Evolutionary conservation across 2,329 filamentous ascomycete species (phyloP).

Genomic region (Trichoderma sp.): DNA sequence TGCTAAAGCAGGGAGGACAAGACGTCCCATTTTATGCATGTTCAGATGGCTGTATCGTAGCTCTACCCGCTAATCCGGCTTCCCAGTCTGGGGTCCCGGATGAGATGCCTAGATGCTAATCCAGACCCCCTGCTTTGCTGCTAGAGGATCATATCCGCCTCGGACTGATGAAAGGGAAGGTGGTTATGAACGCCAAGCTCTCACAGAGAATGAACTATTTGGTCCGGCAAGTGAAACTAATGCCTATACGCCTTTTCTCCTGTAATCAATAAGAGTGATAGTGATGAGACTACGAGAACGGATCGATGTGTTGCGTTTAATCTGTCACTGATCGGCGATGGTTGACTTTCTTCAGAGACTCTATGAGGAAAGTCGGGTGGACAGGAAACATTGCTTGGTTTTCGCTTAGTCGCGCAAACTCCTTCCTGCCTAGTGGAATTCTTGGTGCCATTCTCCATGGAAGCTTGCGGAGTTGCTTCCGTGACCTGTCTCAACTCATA

Average conservation of each 20-base stretch:
- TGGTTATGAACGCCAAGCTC: not conserved
- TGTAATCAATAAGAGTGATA: no score
- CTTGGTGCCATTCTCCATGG: not conserved
- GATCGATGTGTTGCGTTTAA: not conserved
- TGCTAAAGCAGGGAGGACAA: not conserved
- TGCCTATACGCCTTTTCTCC: not conserved
- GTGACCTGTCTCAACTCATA: not conserved
- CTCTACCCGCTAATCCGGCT: not conserved
- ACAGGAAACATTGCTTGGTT: not conserved
- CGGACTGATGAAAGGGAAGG: not conserved
- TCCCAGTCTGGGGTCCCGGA: not conserved
- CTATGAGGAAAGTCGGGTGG: not conserved
- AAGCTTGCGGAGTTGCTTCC: not conserved
- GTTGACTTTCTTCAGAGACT: not conserved
- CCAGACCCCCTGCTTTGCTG: not conserved
- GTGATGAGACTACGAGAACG: no score
- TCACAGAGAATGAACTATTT: not conserved
- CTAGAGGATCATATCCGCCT: not conserved
- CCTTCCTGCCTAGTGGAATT: not conserved
- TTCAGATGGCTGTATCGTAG: not conserved
- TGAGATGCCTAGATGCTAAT: not conserved
- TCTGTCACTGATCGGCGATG: no score
- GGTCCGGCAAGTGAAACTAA: not conserved
- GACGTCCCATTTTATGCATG: not conserved
- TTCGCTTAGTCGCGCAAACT: not conserved